A percentile compares a stretch with the other conserved stretches of the same genome.
Evolutionary conservation across 2,329 filamentous ascomycete species (phyloP).

Genomic region (Lecanicillium sp.): DNA sequence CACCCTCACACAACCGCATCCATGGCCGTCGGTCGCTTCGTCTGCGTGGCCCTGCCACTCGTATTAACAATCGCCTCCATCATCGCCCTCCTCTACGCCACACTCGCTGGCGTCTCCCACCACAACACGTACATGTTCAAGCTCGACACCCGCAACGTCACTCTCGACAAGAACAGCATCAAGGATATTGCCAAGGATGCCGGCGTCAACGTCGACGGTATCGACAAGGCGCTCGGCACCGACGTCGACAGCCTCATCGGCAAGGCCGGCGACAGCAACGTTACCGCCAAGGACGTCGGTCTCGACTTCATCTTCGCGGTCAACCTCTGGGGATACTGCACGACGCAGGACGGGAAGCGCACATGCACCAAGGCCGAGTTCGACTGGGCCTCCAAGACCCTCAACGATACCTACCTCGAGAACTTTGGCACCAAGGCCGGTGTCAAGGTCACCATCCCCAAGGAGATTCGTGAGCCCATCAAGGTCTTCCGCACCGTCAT

Average conservation of each 20-base stretch:
- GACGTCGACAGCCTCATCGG: constrained; percentile 18
- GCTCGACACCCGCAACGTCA: constrained; percentile 58
- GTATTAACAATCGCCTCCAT: constrained; percentile 71
- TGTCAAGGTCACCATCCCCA: constrained; percentile 58
- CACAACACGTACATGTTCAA: constrained; percentile 53
- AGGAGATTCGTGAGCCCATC: constrained; percentile 60
- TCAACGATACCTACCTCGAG: constrained; percentile 57
- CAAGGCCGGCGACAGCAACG: constrained; percentile 33
- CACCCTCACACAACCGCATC: constrained; percentile 20
- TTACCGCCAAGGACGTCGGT: constrained; percentile 52
- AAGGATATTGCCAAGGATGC: constrained; percentile 18
- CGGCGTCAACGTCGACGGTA: constrained; percentile 17
- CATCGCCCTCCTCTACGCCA: constrained; percentile 57
- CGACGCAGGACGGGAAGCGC: constrained; percentile 45
- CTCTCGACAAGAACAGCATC: constrained; percentile 34
- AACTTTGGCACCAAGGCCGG: constrained; percentile 42
- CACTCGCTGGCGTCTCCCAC: constrained; percentile 50
- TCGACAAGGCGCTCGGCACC: constrained; percentile 21
- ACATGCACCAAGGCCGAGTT: constrained; percentile 66
- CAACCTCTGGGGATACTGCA: constrained; percentile 84
- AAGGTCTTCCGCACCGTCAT: constrained; percentile 66
- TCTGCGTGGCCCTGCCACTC: constrained; percentile 86
- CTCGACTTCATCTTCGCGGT: constrained; percentile 76
- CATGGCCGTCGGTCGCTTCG: constrained; percentile 66
- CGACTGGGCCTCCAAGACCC: constrained; percentile 69